Base-by-base conservation (phyloP, 352 stramenopile species). In the Pythium oligandrum region DNA sequence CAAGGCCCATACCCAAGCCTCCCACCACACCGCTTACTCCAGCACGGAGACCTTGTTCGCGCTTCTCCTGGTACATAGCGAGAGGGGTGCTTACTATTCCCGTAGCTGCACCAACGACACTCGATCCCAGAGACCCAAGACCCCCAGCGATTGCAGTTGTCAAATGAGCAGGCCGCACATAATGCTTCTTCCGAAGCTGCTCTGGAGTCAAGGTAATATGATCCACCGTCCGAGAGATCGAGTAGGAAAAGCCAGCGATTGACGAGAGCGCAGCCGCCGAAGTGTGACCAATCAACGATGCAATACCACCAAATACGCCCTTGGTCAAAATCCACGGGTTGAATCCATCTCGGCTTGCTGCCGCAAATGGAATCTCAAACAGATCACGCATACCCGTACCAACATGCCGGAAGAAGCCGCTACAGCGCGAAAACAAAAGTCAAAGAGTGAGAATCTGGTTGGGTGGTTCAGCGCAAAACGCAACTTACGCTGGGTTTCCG, bases 401-500 rank as follows among this genome's bases (percentile, higher is more conserved):
- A 31, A 94, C 73, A 46, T 71, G 86, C 8, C 83, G 75, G 44
- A 90, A 60, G 59, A 94, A 94, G 3, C 83, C 83, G 32, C 83
- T 93, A 52, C 30, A 64, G 37, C 48, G 1, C 26, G 55, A 4
- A 49, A 35, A 51, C 10, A 48, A 3, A 44, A 51, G 55, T 3
- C 17, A 0, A 17, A 47, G 39, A 49, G 31, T 17, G 17, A n/a
- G 6, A 10, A 51, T 33, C 26, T 26, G 30, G 8, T 33, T 33
- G 32, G 5, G 8, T 26, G 44, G 33, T 3, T 9, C 10, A 12
- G 6, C 30, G 31, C 9, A 12, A 2, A 36, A 7, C 11, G 7
- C 2, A n/a, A 74, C 81, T 46, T 86, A 94, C 83, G 82, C 80
- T 57, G 84, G 84, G 51, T 94, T 94, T 31, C 84, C 84, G 45